A percentile compares a stretch with the other conserved stretches of the same genome.
phyloP scores from a whole-genome alignment of 2,329 filamentous ascomycete genomes.

The Corniculantispora saksenae region DNA sequence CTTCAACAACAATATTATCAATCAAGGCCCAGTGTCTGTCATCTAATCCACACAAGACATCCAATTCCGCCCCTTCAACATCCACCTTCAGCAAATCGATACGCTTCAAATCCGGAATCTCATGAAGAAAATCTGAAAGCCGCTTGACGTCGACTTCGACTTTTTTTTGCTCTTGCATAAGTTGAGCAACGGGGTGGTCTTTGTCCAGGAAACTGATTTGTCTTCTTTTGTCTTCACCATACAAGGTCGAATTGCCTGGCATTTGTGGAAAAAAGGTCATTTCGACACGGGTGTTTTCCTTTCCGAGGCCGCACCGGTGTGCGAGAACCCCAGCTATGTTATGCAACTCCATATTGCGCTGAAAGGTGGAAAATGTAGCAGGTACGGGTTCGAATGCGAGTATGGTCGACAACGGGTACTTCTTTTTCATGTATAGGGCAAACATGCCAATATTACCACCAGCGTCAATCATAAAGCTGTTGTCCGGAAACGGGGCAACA shows the following conservation, averaged over 20 bases:
- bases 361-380: slow-evolving; percentile 21
- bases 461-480: slow-evolving; percentile 27
- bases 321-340: slow-evolving; percentile 18
- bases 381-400: slow-evolving; percentile 31
- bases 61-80: slow-evolving; percentile 30
- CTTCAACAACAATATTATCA: slow-evolving; percentile 26
- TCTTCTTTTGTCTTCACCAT: slow-evolving; percentile 21
- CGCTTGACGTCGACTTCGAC: slow-evolving; percentile 22
- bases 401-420: slow-evolving; percentile 27
- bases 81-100: slow-evolving; percentile 32
- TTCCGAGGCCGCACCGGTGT: slow-evolving; percentile 21
- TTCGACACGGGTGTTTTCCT: neutral
- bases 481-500: slow-evolving; percentile 12
- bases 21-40: slow-evolving; percentile 26
- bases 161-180: slow-evolving; percentile 8
- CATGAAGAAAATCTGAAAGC: slow-evolving; percentile 25
- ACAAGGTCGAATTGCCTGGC: slow-evolving; percentile 28
- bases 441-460: slow-evolving; percentile 32
- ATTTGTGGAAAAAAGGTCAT: slow-evolving; percentile 26
- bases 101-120: slow-evolving; percentile 15
- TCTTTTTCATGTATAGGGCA: slow-evolving; percentile 28
- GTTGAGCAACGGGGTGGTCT: slow-evolving; percentile 14
- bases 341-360: slow-evolving; percentile 26
- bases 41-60: slow-evolving; percentile 26
- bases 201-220: slow-evolving; percentile 6